These are phyloP conservation scores for Emergomyces orientalis DNA, from an alignment of 2,329 filamentous ascomycete species.

Conservation along the genomic window DNA sequence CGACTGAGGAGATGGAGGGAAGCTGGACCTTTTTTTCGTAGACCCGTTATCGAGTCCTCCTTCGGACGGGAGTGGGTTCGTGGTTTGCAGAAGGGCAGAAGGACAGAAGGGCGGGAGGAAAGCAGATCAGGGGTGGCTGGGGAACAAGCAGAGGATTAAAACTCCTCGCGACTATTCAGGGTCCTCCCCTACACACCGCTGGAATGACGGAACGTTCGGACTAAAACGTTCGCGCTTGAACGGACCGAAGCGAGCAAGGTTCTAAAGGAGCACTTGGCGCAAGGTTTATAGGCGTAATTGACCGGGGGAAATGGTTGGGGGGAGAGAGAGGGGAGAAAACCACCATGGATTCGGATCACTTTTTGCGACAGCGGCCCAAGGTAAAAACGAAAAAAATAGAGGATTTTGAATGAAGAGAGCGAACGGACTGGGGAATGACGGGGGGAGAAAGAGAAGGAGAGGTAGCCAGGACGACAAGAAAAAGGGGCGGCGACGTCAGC, in stretches of 20 bases:
- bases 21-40: neutral
- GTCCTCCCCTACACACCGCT: neutral
- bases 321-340: neutral
- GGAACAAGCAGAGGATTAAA: neutral
- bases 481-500: neutral
- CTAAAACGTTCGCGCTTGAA: slow-evolving; percentile 1
- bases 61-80: neutral
- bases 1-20: neutral
- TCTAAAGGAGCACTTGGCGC: neutral
- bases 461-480: neutral
- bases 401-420: no score
- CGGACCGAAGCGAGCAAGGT: slow-evolving; percentile 3
- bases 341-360: neutral
- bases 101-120: neutral
- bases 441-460: neutral
- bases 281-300: neutral
- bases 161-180: slow-evolving; percentile 1
- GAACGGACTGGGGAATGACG: no score
- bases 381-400: neutral
- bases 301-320: neutral
- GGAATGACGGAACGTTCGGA: slow-evolving; percentile 1
- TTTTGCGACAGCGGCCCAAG: neutral
- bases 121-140: slow-evolving; percentile 1
- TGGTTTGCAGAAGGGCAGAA: neutral
- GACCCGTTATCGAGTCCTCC: neutral